Evolutionary conservation across 2,329 filamentous ascomycete genomes (phyloP), one percentile per base, ranked within the genome.

Genomic region (Diaporthe sp.): DNA sequence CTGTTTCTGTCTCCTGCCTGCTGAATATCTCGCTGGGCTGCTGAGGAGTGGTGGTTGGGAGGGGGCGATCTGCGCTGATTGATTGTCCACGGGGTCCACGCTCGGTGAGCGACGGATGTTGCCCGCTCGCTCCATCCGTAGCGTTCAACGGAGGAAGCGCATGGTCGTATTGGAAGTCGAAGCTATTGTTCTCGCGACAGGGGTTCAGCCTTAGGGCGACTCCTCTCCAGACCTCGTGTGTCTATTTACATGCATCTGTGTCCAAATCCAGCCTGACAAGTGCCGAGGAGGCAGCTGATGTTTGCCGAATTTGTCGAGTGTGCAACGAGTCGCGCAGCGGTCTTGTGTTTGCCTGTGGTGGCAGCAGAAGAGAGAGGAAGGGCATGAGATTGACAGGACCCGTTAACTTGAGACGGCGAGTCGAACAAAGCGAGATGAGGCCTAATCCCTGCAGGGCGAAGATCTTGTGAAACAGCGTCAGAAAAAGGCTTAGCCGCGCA

Each of bases 371-470:
- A 13, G 28, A 42, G 34, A 20, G 13, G 6, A 39, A 34, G 17
- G 20, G 55, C 20, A 25, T 28, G 55, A 34, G 55, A 37, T 61
- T 53, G 55, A 20, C 39, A 12, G 49, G 42, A 10, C 31, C 70
- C 70, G 42, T 34, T 37, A 6, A 61, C 42, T 61, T 63, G 71
- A 72, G 71, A 73, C 71, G 25, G 58, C 71, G 71, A 63, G 71
- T 73, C 58, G 71, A 20, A 65, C 47, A 73, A 73, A 65, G 71
- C 71, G 71, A 73, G 71, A 73, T 73, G 71, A 73, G 71, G 55
- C 25, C 34, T 51, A 31, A 72, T 53, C 57, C 71, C 49, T 63
- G 57, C 71, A 31, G 34, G 31, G 42, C 47, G 55, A 68, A 68
- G 65, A 68, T 68, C 65, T 68, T 53, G 65, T 68, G 65, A 70